phyloP scores from a whole-genome alignment of 2,329 filamentous ascomycete genomes.

The Ophiobolus disseminans region DNA sequence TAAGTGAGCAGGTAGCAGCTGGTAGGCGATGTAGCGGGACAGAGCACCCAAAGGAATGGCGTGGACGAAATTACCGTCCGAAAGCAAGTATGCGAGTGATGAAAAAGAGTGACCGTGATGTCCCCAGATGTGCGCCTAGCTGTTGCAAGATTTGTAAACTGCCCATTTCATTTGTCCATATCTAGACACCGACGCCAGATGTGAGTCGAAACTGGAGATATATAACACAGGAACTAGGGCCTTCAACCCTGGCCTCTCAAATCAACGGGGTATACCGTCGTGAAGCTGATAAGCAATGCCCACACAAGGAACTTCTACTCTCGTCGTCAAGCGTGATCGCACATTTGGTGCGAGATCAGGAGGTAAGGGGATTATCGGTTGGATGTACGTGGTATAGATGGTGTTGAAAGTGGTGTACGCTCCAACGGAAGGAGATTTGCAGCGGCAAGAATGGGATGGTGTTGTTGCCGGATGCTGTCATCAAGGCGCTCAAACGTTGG shows the following conservation, averaged over 20 bases:
- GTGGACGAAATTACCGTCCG: constrained; percentile 26
- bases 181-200: constrained; percentile 21
- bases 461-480: constrained; percentile 9
- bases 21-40: constrained; percentile 2
- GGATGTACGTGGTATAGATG: constrained; percentile 15
- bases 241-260: constrained; percentile 11
- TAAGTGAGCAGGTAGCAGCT: neutral
- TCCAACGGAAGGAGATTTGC: constrained; percentile 10
- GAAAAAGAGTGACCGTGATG: constrained; percentile 17
- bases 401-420: constrained; percentile 14
- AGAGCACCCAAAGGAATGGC: constrained; percentile 19
- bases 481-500: constrained; percentile 40
- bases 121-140: constrained; percentile 17
- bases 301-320: constrained; percentile 35
- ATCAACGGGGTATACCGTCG: constrained; percentile 30
- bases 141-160: constrained; percentile 8
- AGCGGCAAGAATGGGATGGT: neutral
- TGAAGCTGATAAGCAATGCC: constrained; percentile 20
- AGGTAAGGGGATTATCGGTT: constrained; percentile 23
- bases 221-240: constrained; percentile 24
- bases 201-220: constrained; percentile 18
- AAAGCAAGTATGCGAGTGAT: constrained; percentile 13
- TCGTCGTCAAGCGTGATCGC: constrained; percentile 42
- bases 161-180: constrained; percentile 27
- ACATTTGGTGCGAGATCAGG: constrained; percentile 30